Base-by-base conservation (phyloP, 805 yeast species). In the Kluyveromyces siamensis region DNA sequence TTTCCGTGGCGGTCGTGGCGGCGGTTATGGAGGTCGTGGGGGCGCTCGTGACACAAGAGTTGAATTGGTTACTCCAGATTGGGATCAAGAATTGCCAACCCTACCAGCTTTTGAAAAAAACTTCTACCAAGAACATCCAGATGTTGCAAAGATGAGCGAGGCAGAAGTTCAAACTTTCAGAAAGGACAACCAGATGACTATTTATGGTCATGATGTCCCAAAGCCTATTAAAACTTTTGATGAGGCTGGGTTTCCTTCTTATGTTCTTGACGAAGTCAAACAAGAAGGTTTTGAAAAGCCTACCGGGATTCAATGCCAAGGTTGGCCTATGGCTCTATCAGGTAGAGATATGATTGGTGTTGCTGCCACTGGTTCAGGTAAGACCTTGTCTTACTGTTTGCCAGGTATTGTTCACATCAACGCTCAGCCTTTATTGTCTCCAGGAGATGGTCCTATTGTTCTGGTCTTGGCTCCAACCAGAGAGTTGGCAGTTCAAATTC, bases 261-360 rank as follows among this genome's bases (percentile, higher is more conserved):
- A 91, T 67, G 97, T 91, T 41, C 76, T 93, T 65, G 74, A 71
- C 51, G 96, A 91, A 76, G 90, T 93, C 60, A 80, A 85, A 71
- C 82, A 82, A 51, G 89, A 87, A 72, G 98, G 98, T 52, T 93
- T 93, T 74, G 93, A 83, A 49, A 79, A 74, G 56, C 99, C 99
- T 61, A 93, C 99, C 49, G 89, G 88, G 57, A 93, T 93, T 65
- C 99, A 93, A 75, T 88, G 96, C 72, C 99, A 93, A 76, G 99
- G 99, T 75, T 93, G 99, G 99, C 99, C 99, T 55, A 93, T 93
- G 99, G 99, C 99, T 64, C 76, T 90, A 51, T 82, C 91, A 61
- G 99, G 99, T 76, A 87, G 98, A 74, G 98, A 93, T 69, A 85
- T 93, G 91, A 87, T 93, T 71, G 99, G 99, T 78, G 84, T 93